Percentiles rank a stretch among this genome's conserved stretches.
Conservation (phyloP, 257 asterid species). For the Anisodus acutangulus region DNA sequence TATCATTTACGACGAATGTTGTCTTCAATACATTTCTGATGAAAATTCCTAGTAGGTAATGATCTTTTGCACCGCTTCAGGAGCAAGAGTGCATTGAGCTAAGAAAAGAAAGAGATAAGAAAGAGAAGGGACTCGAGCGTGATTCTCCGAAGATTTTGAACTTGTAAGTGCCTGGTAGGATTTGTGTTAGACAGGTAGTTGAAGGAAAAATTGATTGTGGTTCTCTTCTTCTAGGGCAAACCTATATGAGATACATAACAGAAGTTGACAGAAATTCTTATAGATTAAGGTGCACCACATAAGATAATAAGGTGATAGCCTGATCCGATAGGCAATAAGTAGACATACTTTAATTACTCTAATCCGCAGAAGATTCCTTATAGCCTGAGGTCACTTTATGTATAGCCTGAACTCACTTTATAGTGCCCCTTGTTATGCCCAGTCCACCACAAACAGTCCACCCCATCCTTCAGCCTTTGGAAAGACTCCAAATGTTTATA, state of each 20-base stretch:
- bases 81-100: slow-evolving; percentile 68
- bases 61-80: slow-evolving; percentile 51
- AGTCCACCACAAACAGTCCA: too few species aligned
- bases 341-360: background rate
- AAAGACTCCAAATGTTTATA: too few species aligned
- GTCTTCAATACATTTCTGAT: slow-evolving; percentile 32
- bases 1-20: background rate
- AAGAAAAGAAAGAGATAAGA: slow-evolving; percentile 56
- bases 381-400: too few species aligned
- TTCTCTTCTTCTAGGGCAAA: slow-evolving; percentile 8
- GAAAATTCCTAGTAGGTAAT: slow-evolving; percentile 32
- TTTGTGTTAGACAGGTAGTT: slow-evolving; percentile 20
- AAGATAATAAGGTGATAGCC: slow-evolving; percentile 16
- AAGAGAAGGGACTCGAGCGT: slow-evolving; percentile 58
- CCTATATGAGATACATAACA: background rate
- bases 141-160: slow-evolving; percentile 39
- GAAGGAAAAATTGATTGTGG: background rate
- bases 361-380: background rate
- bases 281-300: background rate
- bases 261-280: background rate
- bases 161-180: slow-evolving; percentile 51
- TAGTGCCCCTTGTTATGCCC: too few species aligned
- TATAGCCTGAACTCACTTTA: too few species aligned
- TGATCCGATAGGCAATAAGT: background rate
- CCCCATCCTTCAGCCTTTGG: too few species aligned